These are phyloP conservation scores for Magnolia sinica DNA, from an alignment of 164 flowering plant species.

Conservation along the genomic window DNA sequence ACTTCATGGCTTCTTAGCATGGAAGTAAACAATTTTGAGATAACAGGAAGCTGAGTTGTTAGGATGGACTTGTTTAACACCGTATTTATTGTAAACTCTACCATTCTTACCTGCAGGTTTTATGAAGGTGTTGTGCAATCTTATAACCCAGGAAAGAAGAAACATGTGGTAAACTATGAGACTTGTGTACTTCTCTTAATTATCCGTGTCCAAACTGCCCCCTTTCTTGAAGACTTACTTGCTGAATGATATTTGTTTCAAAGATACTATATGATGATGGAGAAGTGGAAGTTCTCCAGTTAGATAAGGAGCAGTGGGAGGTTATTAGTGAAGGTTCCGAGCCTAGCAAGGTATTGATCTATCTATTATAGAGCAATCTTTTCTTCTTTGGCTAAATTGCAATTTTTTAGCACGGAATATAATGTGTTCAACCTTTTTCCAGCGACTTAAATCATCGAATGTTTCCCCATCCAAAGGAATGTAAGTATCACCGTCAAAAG, in stretches of 20 bases:
- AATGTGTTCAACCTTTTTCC: slow-evolving; percentile 21
- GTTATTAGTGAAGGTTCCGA: slow-evolving; percentile 39
- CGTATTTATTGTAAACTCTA: not conserved
- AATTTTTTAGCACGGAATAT: not conserved
- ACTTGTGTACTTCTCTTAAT: not conserved
- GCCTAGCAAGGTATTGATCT: slow-evolving; percentile 43
- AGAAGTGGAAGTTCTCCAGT: slow-evolving; percentile 76
- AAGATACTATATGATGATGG: slow-evolving; percentile 91
- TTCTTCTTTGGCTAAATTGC: not conserved
- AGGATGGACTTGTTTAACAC: not conserved
- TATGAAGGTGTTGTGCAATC: slow-evolving; percentile 89
- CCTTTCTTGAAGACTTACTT: slow-evolving; percentile 2
- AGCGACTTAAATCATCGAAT: slow-evolving; percentile 43
- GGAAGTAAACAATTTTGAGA: not conserved
- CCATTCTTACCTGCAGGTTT: slow-evolving; percentile 49
- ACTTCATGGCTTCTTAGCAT: not conserved
- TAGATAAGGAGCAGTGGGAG: slow-evolving; percentile 90
- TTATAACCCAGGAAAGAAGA: slow-evolving; percentile 54
- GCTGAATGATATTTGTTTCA: not conserved
- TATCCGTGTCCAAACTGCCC: not conserved
- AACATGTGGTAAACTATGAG: slow-evolving; percentile 65
- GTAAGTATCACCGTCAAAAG: slow-evolving; percentile 35
- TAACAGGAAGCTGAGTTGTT: not conserved
- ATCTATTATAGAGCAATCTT: slow-evolving; percentile 7
- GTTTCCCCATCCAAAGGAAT: slow-evolving; percentile 23